These are phyloP conservation scores for Laetiporus sulphureus DNA, from an alignment of 1,284 basidiomycete genomes.

Conservation along the genomic window DNA sequence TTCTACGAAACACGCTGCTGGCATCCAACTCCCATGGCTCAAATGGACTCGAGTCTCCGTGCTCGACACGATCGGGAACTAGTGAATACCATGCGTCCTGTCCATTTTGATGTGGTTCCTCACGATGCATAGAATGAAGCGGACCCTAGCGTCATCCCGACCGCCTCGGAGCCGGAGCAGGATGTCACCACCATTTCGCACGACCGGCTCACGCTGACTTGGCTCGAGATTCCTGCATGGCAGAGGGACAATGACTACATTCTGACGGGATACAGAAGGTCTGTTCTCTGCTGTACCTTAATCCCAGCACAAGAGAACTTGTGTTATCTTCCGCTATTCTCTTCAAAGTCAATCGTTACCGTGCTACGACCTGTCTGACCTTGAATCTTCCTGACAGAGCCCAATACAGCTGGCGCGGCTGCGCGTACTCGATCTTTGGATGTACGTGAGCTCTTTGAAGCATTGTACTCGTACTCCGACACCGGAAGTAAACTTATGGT, in stretches of 20 bases:
- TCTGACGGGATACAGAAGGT: slow-evolving; percentile 67
- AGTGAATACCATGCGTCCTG: neutral
- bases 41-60: neutral
- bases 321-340: neutral
- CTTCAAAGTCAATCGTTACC: neutral
- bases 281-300: slow-evolving; percentile 12
- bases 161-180: neutral
- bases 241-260: slow-evolving; percentile 76
- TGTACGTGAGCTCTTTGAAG: slow-evolving; percentile 43
- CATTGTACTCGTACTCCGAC: neutral
- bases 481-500: no score
- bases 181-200: neutral
- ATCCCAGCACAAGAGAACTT: no score
- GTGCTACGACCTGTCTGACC: neutral
- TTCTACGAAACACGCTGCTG: no score
- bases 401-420: slow-evolving; percentile 59
- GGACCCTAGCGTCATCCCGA: slow-evolving; percentile 1
- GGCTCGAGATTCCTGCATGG: slow-evolving; percentile 62
- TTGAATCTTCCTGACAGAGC: slow-evolving; percentile 32
- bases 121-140: neutral
- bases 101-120: neutral
- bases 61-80: neutral
- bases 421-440: slow-evolving; percentile 60
- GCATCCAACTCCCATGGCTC: neutral
- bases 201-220: slow-evolving; percentile 38